These are phyloP conservation scores for cucumber (Cucumis sativus) DNA, from an alignment of 306 rosid species.

Conservation along the genomic window DNA sequence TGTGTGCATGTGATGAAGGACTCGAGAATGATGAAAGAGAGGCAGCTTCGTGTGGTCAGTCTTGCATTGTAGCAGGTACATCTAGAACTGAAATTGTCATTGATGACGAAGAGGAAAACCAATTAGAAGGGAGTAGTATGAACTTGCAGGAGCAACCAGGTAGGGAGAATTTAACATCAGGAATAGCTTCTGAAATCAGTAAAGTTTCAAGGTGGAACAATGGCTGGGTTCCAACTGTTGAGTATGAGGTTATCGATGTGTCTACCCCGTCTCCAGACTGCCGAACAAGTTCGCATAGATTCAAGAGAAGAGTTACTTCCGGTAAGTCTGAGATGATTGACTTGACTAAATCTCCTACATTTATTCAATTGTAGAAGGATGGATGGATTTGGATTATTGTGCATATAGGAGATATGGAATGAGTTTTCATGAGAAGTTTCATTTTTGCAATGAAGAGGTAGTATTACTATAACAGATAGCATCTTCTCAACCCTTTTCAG, in stretches of 20 bases:
- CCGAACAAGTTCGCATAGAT: conserved; percentile 26
- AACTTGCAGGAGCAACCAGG: conserved; percentile 18
- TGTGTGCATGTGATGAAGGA: conserved; percentile 13
- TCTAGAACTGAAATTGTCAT: conserved; percentile 12
- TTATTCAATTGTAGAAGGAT: conserved; percentile 40
- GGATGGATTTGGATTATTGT: background rate
- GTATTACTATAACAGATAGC: background rate
- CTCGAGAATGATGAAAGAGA: conserved; percentile 15
- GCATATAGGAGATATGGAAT: background rate
- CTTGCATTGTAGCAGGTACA: background rate
- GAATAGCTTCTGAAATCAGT: conserved; percentile 7
- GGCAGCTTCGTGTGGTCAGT: conserved; percentile 15
- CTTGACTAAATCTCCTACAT: conserved; percentile 60
- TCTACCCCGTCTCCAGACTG: conserved; percentile 66
- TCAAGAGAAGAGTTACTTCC: conserved; percentile 42
- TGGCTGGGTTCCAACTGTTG: conserved; percentile 19
- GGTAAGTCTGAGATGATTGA: conserved; percentile 41
- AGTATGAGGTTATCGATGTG: conserved; percentile 61
- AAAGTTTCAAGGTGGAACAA: background rate
- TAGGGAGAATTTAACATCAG: conserved; percentile 9
- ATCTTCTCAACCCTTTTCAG: background rate
- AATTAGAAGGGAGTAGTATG: background rate
- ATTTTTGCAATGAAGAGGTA: background rate
- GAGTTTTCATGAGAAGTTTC: background rate
- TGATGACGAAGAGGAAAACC: conserved; percentile 8